A percentile compares a stretch with the other conserved stretches of the same genome.
Conservation (phyloP, 2,329 filamentous ascomycete species). For the Verticillium longisporum region DNA sequence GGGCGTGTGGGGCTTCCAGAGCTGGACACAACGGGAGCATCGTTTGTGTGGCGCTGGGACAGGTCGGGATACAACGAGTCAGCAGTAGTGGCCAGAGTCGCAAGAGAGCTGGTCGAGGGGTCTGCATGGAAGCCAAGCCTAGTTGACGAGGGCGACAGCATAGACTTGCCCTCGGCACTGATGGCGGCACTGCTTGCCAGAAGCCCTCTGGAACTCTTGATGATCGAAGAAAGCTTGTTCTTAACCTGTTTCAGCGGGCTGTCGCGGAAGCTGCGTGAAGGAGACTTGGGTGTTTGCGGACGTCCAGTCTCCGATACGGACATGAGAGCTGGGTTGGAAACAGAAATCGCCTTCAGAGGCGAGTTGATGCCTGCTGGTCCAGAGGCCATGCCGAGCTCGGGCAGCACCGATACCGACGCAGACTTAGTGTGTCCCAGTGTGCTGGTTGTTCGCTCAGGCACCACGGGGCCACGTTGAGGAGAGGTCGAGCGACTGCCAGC, state of each 20-base stretch:
- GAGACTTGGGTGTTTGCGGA: conserved; percentile 49
- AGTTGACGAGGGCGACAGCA: conserved; percentile 46
- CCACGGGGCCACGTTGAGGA: conserved; percentile 23
- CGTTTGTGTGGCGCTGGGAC: conserved; percentile 27
- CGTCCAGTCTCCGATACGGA: conserved; percentile 37
- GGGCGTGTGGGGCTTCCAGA: conserved; percentile 35
- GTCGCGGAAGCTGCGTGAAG: conserved; percentile 53
- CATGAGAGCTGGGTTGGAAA: conserved; percentile 46
- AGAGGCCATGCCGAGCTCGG: conserved; percentile 12
- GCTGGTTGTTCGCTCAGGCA: conserved; percentile 21
- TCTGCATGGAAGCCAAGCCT: conserved; percentile 35
- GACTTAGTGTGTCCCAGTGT: conserved; percentile 52
- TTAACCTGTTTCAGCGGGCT: conserved; percentile 88
- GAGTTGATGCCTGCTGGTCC: conserved; percentile 16
- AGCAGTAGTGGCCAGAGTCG: conserved; percentile 18
- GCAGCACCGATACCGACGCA: conserved; percentile 52
- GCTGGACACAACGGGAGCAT: conserved; percentile 16
- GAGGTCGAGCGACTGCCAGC: conserved; percentile 23
- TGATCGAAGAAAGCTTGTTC: conserved; percentile 82
- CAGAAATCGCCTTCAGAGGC: conserved; percentile 55
- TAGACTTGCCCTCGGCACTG: conserved; percentile 54
- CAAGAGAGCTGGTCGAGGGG: conserved; percentile 43
- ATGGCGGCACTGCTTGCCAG: conserved; percentile 68
- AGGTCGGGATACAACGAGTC: conserved; percentile 40
- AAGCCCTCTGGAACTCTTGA: conserved; percentile 80